phyloP scores from a whole-genome alignment of 345 rosid species.

The Heritiera fomes region DNA sequence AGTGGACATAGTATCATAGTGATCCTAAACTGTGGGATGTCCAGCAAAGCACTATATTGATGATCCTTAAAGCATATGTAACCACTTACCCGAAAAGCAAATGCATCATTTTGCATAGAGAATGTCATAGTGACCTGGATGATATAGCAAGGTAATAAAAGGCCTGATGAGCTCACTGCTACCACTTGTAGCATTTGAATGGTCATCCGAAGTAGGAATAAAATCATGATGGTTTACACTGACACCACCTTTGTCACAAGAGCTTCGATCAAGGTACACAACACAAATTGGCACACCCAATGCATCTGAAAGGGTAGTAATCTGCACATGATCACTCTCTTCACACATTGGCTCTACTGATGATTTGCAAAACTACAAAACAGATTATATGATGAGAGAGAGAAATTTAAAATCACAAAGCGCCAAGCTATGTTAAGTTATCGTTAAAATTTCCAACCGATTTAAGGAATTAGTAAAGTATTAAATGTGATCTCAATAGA shows the following conservation, averaged over 20 bases:
- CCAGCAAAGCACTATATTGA: slow-evolving; percentile 3
- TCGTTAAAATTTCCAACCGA: neutral
- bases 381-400: slow-evolving; percentile 20
- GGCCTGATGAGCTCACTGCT: slow-evolving; percentile 47
- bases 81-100: slow-evolving; percentile 35
- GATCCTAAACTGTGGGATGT: neutral
- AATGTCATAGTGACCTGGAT: slow-evolving; percentile 97
- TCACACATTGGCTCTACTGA: slow-evolving; percentile 99
- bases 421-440: neutral
- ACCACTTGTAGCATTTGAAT: slow-evolving; percentile 36
- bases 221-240: slow-evolving; percentile 93
- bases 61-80: neutral
- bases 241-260: slow-evolving; percentile 71
- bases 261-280: slow-evolving; percentile 94
- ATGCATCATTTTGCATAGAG: slow-evolving; percentile 73
- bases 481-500: neutral
- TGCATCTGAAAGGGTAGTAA: slow-evolving; percentile 91
- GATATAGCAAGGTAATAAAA: slow-evolving; percentile 84
- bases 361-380: slow-evolving; percentile 90
- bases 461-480: neutral
- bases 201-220: slow-evolving; percentile 43
- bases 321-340: slow-evolving; percentile 98
- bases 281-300: slow-evolving; percentile 90
- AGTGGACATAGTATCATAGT: neutral
- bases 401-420: neutral